Conservation (phyloP, 495 filamentous ascomycete genomes). For the Hyaloscypha bicolor region DNA sequence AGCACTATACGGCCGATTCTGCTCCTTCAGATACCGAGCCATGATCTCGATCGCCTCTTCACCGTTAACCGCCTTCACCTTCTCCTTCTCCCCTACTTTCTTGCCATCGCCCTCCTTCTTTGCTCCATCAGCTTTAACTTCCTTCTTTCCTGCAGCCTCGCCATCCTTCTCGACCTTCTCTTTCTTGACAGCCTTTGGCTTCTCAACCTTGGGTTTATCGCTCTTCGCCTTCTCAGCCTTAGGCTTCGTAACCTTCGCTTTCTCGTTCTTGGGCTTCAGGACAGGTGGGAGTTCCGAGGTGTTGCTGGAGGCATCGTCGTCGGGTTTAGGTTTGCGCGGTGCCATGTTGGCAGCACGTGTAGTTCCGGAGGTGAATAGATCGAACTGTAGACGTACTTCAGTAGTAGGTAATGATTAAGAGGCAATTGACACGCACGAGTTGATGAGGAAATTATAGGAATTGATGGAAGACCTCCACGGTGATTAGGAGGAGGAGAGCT, state of each 20-base stretch:
- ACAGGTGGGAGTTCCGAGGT: conserved; percentile 6
- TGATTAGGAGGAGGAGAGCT: no score
- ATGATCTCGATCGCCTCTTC: conserved; percentile 31
- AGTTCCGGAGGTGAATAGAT: neutral
- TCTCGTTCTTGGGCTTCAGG: conserved; percentile 30
- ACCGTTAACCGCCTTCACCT: conserved; percentile 24
- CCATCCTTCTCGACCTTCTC: neutral
- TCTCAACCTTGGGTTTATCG: conserved; percentile 16
- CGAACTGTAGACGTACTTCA: no score
- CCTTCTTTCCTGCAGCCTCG: conserved; percentile 16
- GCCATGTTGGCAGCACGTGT: conserved; percentile 17
- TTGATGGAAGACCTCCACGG: no score
- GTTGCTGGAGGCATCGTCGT: conserved; percentile 9
- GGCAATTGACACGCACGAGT: neutral
- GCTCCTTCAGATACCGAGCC: conserved; percentile 17
- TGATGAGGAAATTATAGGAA: no score
- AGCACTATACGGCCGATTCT: conserved; percentile 40
- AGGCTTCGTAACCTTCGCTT: conserved; percentile 29
- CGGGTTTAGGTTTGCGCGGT: conserved; percentile 24
- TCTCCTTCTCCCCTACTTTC: conserved; percentile 20
- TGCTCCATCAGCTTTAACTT: conserved; percentile 11
- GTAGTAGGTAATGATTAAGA: neutral
- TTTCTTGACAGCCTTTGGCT: conserved; percentile 8
- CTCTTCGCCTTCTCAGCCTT: conserved; percentile 29
- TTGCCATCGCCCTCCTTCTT: conserved; percentile 8